Evolutionary conservation across 169 alveolate genomes (phyloP).

Genomic region (Pseudocohnilembus persalinus): DNA sequence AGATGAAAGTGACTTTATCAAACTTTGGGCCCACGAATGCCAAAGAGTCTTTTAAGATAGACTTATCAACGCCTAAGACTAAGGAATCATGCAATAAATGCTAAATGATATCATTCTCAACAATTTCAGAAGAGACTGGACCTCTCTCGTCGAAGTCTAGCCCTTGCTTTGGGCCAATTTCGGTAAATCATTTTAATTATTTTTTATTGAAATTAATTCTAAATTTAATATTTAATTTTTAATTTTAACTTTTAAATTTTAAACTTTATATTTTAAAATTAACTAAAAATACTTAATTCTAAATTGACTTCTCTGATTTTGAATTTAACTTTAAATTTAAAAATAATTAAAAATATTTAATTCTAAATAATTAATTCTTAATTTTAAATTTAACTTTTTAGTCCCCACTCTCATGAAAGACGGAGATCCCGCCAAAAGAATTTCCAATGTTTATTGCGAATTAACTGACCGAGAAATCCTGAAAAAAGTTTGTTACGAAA

Average conservation of each 20-base stretch:
- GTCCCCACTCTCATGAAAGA: conserved; percentile 75
- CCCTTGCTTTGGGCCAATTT: conserved; percentile 85
- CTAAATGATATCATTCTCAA: conserved; percentile 63
- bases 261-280: too few species aligned
- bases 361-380: too few species aligned
- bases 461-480: conserved; percentile 75
- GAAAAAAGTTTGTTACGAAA: conserved; percentile 54
- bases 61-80: conserved; percentile 78
- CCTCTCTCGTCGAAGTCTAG: conserved; percentile 67
- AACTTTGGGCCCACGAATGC: conserved; percentile 90
- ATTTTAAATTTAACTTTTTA: too few species aligned
- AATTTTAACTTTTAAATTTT: too few species aligned
- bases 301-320: too few species aligned
- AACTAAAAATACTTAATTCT: too few species aligned
- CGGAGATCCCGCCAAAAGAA: conserved; percentile 74
- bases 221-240: too few species aligned
- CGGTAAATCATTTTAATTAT: too few species aligned
- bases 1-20: conserved; percentile 77
- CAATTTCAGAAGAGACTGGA: conserved; percentile 82
- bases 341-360: too few species aligned
- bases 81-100: conserved; percentile 66
- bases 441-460: conserved; percentile 83
- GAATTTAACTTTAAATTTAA: too few species aligned
- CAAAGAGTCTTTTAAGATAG: conserved; percentile 87
- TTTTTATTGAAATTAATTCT: too few species aligned